Conservation (phyloP, 345 rosid genomes). For the Melaleuca alternifolia region DNA sequence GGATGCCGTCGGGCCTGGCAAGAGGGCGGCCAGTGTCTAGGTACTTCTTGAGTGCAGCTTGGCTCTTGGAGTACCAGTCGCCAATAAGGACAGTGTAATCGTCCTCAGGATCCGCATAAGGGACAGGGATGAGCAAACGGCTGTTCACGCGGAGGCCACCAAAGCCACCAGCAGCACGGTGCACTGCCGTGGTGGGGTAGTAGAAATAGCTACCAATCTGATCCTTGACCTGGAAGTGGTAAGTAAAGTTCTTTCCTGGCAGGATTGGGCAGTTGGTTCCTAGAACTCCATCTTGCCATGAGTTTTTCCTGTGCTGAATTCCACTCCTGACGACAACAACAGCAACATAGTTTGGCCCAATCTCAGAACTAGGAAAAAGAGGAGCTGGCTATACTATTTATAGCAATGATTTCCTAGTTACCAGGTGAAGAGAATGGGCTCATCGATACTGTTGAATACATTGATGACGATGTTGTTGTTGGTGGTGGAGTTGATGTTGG, state of each 20-base stretch:
- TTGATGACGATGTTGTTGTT: slow-evolving; percentile 31
- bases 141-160: slow-evolving; percentile 50
- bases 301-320: slow-evolving; percentile 52
- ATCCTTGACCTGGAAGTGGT: slow-evolving; percentile 55
- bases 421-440: slow-evolving; percentile 40
- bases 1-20: slow-evolving; percentile 6
- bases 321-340: slow-evolving; percentile 50
- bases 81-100: slow-evolving; percentile 35
- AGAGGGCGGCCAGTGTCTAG: slow-evolving; percentile 1
- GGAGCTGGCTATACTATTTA: not conserved
- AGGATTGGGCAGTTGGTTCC: slow-evolving; percentile 74
- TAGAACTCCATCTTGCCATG: slow-evolving; percentile 79
- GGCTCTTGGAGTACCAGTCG: slow-evolving; percentile 49
- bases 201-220: slow-evolving; percentile 73
- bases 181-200: slow-evolving; percentile 53
- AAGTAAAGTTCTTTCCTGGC: slow-evolving; percentile 62
- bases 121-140: slow-evolving; percentile 33
- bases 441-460: slow-evolving; percentile 33
- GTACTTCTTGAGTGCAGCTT: not conserved
- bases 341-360: not conserved
- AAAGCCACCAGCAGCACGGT: slow-evolving; percentile 69
- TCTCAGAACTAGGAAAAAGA: not conserved
- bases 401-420: not conserved
- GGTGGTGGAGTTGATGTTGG: slow-evolving; percentile 34
- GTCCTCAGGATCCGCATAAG: slow-evolving; percentile 51